Conservation (phyloP, 1,284 basidiomycete genomes). For the Apiotrichum veenhuisii region DNA sequence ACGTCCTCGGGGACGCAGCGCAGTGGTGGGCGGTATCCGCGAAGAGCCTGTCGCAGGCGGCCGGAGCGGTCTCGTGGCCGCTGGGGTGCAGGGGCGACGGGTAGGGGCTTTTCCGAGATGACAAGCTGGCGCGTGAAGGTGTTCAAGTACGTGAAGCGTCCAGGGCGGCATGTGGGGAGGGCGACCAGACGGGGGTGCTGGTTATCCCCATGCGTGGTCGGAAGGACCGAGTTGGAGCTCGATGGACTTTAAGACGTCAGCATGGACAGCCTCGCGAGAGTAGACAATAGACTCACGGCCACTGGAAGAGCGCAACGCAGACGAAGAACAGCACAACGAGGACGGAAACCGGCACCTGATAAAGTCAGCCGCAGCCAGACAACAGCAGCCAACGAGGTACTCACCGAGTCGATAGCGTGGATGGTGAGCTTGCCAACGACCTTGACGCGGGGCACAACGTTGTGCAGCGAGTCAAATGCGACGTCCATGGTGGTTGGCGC, state of each 20-base stretch:
- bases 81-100: neutral
- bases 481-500: slow-evolving; percentile 1
- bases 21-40: slow-evolving; percentile 9
- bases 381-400: neutral
- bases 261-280: neutral
- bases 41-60: neutral
- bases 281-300: slow-evolving; percentile 4
- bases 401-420: slow-evolving; percentile 9
- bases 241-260: neutral
- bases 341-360: slow-evolving; percentile 9
- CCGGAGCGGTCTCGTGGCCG: neutral
- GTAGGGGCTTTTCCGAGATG: slow-evolving; percentile 8
- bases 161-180: neutral
- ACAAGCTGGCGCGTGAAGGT: slow-evolving; percentile 8
- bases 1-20: slow-evolving; percentile 8
- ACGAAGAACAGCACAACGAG: slow-evolving; percentile 10
- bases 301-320: slow-evolving; percentile 7
- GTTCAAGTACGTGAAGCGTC: slow-evolving; percentile 16
- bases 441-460: slow-evolving; percentile 2
- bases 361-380: no score
- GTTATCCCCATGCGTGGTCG: neutral
- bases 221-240: neutral
- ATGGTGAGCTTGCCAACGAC: slow-evolving; percentile 4
- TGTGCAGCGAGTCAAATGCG: slow-evolving; percentile 4
- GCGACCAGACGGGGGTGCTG: neutral